These are phyloP conservation scores for Dactylellina drechsleri DNA, from an alignment of 2,329 filamentous ascomycete species.

Conservation along the genomic window DNA sequence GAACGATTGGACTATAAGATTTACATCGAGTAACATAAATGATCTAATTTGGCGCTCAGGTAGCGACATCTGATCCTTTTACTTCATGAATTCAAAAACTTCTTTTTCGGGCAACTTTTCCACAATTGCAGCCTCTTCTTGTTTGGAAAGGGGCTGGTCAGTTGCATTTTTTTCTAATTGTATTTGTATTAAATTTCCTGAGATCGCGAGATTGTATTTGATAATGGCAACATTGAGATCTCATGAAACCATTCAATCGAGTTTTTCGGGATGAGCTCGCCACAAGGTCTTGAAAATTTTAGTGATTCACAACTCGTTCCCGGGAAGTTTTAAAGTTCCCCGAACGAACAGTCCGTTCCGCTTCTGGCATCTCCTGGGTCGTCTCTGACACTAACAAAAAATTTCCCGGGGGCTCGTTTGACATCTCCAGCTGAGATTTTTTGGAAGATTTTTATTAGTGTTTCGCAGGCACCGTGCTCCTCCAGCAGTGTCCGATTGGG, in stretches of 20 bases:
- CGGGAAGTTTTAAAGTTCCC: constrained; percentile 1
- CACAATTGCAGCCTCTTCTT: constrained; percentile 1
- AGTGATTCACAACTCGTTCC: constrained; percentile 23
- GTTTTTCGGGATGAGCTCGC: constrained; percentile 28
- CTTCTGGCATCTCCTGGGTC: constrained; percentile 33
- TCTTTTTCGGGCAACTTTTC: constrained; percentile 1
- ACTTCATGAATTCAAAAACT: background rate
- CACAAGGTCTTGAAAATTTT: constrained; percentile 4
- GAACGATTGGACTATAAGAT: constrained; percentile 45
- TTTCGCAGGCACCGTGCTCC: constrained; percentile 1
- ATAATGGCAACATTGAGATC: constrained; percentile 20
- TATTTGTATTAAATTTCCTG: constrained; percentile 1
- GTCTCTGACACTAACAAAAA: constrained; percentile 29
- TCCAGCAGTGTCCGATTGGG: too few relatives aligned
- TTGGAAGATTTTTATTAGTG: too few relatives aligned
- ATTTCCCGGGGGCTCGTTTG: constrained; percentile 18
- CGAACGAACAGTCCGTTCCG: constrained; percentile 20
- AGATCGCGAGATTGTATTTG: constrained; percentile 34
- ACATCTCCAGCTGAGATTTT: background rate
- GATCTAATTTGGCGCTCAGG: constrained; percentile 40
- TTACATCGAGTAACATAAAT: constrained; percentile 47
- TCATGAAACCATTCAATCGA: constrained; percentile 14
- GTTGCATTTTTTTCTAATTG: constrained; percentile 1
- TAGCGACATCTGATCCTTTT: constrained; percentile 41
- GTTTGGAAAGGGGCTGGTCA: background rate